Percentiles rank a stretch among this genome's conserved stretches.
Evolutionary conservation across 768 basidiomycete genomes (phyloP).

Genomic region (Austroboletus eburneus): DNA sequence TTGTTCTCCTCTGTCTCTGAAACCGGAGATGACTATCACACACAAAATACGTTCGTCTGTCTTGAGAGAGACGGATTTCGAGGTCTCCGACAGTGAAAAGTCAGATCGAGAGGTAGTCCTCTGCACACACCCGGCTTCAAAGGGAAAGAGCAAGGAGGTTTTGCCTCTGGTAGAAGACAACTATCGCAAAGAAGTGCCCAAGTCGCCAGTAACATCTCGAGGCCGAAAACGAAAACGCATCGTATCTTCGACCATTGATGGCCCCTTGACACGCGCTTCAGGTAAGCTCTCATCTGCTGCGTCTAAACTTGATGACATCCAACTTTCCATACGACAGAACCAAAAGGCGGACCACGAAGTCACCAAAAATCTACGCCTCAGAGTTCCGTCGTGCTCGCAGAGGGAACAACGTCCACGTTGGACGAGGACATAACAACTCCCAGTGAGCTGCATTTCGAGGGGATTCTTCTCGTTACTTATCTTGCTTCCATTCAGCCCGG

Average conservation of each 20-base stretch:
- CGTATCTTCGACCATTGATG: slow-evolving; percentile 11
- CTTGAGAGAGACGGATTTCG: neutral
- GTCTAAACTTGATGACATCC: slow-evolving; percentile 7
- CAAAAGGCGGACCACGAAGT: slow-evolving; percentile 6
- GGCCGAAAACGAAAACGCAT: slow-evolving; percentile 25
- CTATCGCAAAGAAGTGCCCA: slow-evolving; percentile 8
- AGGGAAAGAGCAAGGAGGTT: slow-evolving; percentile 20
- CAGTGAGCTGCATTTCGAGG: slow-evolving; percentile 8
- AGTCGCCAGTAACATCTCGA: slow-evolving; percentile 8
- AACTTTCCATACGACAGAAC: slow-evolving; percentile 4
- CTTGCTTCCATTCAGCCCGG: slow-evolving; percentile 6
- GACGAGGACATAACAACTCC: slow-evolving; percentile 6
- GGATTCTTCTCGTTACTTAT: slow-evolving; percentile 5
- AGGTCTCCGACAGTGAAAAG: neutral
- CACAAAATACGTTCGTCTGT: slow-evolving; percentile 3
- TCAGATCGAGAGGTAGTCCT: slow-evolving; percentile 2
- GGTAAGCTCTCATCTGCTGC: slow-evolving; percentile 17
- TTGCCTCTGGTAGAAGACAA: neutral
- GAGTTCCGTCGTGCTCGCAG: slow-evolving; percentile 1
- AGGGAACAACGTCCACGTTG: neutral
- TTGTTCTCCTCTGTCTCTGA: slow-evolving; percentile 5
- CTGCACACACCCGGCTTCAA: slow-evolving; percentile 1
- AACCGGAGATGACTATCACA: slow-evolving; percentile 8
- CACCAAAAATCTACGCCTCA: slow-evolving; percentile 8
- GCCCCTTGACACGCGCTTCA: slow-evolving; percentile 10